Evolutionary conservation across 768 basidiomycete genomes (phyloP).

Genomic region (Harrya chromipes): DNA sequence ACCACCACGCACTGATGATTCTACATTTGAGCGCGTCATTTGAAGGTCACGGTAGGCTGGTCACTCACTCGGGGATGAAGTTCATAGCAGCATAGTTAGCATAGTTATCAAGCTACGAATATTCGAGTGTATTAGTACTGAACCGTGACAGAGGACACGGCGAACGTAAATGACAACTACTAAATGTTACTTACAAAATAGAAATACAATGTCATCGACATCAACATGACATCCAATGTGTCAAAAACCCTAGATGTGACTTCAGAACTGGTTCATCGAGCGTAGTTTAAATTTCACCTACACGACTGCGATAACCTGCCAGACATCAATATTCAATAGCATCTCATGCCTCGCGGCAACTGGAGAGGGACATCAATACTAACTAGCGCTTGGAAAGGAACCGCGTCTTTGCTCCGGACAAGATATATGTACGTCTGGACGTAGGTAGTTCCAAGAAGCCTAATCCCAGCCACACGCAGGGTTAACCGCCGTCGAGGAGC

Average conservation of each 20-base stretch:
- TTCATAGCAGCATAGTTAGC: neutral
- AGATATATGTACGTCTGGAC: conserved; percentile 7
- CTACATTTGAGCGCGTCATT: neutral
- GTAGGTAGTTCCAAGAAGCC: conserved; percentile 6
- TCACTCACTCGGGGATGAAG: neutral
- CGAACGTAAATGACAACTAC: neutral
- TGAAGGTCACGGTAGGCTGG: neutral
- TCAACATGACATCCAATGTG: neutral
- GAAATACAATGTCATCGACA: neutral
- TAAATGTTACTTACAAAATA: conserved; percentile 1
- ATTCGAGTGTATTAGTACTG: neutral
- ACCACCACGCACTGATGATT: neutral
- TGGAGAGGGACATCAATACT: neutral
- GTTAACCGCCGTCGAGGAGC: neutral
- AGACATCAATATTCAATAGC: neutral
- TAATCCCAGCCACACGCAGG: neutral
- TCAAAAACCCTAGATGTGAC: neutral
- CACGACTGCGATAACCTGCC: conserved; percentile 3
- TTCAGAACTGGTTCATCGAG: neutral
- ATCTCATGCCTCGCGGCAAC: neutral
- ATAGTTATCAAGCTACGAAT: neutral
- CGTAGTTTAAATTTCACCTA: neutral
- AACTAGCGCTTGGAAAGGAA: conserved; percentile 4
- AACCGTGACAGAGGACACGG: neutral
- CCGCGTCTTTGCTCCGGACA: neutral